These are phyloP conservation scores for Talaromyces sp. DNA, from an alignment of 2,329 filamentous ascomycete genomes.

Conservation along the genomic window DNA sequence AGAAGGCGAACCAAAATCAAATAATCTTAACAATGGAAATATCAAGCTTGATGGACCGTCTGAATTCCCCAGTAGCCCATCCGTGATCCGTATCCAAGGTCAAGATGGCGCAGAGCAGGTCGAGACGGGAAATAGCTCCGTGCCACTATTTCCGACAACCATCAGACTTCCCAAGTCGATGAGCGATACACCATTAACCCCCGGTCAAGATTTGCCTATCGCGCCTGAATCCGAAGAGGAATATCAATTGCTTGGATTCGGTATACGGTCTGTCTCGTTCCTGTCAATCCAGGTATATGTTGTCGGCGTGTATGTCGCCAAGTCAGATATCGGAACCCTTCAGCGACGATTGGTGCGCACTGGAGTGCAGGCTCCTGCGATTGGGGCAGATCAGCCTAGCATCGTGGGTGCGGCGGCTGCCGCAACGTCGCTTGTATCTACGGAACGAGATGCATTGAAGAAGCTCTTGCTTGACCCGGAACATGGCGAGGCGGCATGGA, in stretches of 20 bases:
- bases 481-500: slow-evolving; percentile 71
- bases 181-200: slow-evolving; percentile 31
- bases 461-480: slow-evolving; percentile 65
- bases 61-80: slow-evolving; percentile 32
- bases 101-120: slow-evolving; percentile 68
- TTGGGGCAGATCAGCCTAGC: slow-evolving; percentile 43
- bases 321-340: slow-evolving; percentile 73
- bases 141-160: slow-evolving; percentile 73
- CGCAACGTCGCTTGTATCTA: slow-evolving; percentile 78
- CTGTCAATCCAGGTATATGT: slow-evolving; percentile 90
- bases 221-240: slow-evolving; percentile 54
- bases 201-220: slow-evolving; percentile 38
- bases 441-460: slow-evolving; percentile 73
- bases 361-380: slow-evolving; percentile 44
- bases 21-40: slow-evolving; percentile 20
- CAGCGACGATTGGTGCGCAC: slow-evolving; percentile 73
- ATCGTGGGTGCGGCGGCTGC: slow-evolving; percentile 42
- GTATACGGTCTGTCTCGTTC: slow-evolving; percentile 86
- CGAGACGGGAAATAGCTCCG: slow-evolving; percentile 74
- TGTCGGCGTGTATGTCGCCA: slow-evolving; percentile 86
- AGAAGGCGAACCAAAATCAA: slow-evolving; percentile 14
- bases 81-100: slow-evolving; percentile 42
- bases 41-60: slow-evolving; percentile 42
- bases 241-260: slow-evolving; percentile 84
- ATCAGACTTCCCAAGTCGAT: slow-evolving; percentile 58